Base-by-base conservation (phyloP, 352 stramenopile genomes). In the Globisporangium canariense region DNA sequence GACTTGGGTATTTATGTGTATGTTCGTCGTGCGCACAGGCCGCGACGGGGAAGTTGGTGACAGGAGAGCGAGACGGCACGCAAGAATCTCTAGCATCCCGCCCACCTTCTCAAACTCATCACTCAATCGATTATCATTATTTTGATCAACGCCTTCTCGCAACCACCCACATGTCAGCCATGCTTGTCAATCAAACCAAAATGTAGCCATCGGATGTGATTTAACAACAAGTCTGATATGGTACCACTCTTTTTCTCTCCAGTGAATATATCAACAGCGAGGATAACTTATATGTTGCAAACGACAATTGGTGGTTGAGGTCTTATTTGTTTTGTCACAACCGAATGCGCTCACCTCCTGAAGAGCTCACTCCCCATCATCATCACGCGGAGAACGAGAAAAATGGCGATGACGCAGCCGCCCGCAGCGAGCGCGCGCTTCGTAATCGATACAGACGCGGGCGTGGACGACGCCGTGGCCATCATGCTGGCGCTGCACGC, bases 401-500 rank as follows among this genome's bases (percentile, higher is more conserved):
- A 16, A n/a, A 49, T 49, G 43, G 43, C 22, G 43, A 36, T 20
- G 51, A 40, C 16, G 28, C 28, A n/a, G 13, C 34, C 11, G 13
- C 34, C 51, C 7, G 34, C 20, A 25, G 25, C 25, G 25, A 60
- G 18, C 25, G 66, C 85, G 79, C 80, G 70, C 41, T 73, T 90
- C 13, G 60, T 93, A 18, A 72, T 94, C 14, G 86, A 94, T 73
- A 93, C 86, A 43, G 86, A 94, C 64, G 84, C 81, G 0, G 86
- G 86, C 45, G 81, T 92, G 54, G 86, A 94, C 69, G 86, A 94
- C 62, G 85, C 83, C 2, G 57, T 91, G 9, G 84, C 86, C 50
- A 75, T 94, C 64, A 67, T 94, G 55, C 78, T 93, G 73, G 79
- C 78, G 32, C 77, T 93, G 43, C 79, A 91, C 60, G 69, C 76